A percentile compares a stretch with the other conserved stretches of the same genome.
phyloP scores from a whole-genome alignment of 768 basidiomycete genomes.

The Phylloporus scabripes region DNA sequence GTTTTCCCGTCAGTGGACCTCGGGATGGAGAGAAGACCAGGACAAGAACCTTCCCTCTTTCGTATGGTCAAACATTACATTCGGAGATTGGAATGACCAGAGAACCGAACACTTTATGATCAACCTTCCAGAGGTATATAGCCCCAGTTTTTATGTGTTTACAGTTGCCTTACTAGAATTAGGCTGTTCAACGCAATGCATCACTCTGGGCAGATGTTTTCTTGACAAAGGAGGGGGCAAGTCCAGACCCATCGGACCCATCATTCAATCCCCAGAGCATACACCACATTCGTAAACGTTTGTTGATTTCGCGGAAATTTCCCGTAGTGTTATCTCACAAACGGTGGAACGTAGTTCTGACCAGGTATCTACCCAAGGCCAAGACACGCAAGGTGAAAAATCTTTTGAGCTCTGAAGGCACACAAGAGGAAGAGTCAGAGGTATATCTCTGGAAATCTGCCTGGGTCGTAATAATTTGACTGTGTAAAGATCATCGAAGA shows the following conservation, averaged over 20 bases:
- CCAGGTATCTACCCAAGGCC: slow-evolving; percentile 69
- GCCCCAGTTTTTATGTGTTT: neutral
- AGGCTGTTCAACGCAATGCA: slow-evolving; percentile 76
- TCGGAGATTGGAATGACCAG: slow-evolving; percentile 68
- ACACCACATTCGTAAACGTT: slow-evolving; percentile 72
- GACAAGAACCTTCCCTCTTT: slow-evolving; percentile 58
- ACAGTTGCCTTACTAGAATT: slow-evolving; percentile 6
- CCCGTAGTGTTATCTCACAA: slow-evolving; percentile 2
- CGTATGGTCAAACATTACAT: slow-evolving; percentile 72
- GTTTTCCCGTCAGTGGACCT: slow-evolving; percentile 51
- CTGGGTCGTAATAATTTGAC: slow-evolving; percentile 10
- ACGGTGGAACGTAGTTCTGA: slow-evolving; percentile 53
- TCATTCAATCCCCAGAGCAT: slow-evolving; percentile 52
- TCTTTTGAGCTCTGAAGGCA: slow-evolving; percentile 50
- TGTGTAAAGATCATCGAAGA: slow-evolving; percentile 31
- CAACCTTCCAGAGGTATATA: slow-evolving; percentile 60
- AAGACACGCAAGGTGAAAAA: slow-evolving; percentile 82
- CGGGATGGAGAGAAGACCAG: slow-evolving; percentile 41
- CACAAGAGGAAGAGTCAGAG: slow-evolving; percentile 40
- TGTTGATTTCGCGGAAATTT: slow-evolving; percentile 22
- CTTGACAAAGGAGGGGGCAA: slow-evolving; percentile 58
- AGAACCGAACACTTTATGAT: slow-evolving; percentile 53
- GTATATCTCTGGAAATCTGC: slow-evolving; percentile 27
- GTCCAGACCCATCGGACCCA: slow-evolving; percentile 55
- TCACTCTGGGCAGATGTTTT: slow-evolving; percentile 83